phyloP scores from a whole-genome alignment of 495 filamentous ascomycete species.

The Tuber indicum region DNA sequence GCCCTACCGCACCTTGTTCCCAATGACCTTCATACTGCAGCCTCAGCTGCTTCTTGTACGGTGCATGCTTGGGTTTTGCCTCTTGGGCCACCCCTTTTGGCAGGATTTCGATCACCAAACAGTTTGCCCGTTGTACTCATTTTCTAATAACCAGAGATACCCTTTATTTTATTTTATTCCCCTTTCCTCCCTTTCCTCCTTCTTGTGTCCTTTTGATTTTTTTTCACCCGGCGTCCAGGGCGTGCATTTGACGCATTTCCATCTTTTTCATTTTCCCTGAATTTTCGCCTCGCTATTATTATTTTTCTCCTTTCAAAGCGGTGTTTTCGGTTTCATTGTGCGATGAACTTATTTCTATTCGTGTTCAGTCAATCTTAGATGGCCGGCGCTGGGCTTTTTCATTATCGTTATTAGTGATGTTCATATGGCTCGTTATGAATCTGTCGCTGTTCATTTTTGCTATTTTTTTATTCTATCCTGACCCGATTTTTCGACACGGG shows the following conservation, averaged over 20 bases:
- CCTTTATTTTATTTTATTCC: neutral
- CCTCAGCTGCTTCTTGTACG: neutral
- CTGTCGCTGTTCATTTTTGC: neutral
- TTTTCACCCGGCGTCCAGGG: neutral
- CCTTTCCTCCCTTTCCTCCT: neutral
- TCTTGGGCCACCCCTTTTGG: neutral
- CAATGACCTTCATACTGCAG: neutral
- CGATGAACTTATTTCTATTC: neutral
- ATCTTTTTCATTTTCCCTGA: neutral
- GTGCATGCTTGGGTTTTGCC: neutral
- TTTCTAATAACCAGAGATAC: neutral
- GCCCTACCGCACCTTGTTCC: neutral
- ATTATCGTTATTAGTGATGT: neutral
- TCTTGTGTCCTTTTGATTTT: neutral
- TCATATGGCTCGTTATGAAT: neutral
- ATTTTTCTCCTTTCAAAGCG: neutral
- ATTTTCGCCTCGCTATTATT: neutral
- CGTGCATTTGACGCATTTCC: neutral
- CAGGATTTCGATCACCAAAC: neutral
- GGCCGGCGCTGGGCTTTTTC: constrained; percentile 1
- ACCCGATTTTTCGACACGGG: neutral
- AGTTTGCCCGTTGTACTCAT: neutral
- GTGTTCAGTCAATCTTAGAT: constrained; percentile 2
- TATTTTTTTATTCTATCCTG: neutral
- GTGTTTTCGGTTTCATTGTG: constrained; percentile 3